These are phyloP conservation scores for Boletus pseudo-olivaceus DNA, from an alignment of 768 basidiomycete species.

Conservation along the genomic window DNA sequence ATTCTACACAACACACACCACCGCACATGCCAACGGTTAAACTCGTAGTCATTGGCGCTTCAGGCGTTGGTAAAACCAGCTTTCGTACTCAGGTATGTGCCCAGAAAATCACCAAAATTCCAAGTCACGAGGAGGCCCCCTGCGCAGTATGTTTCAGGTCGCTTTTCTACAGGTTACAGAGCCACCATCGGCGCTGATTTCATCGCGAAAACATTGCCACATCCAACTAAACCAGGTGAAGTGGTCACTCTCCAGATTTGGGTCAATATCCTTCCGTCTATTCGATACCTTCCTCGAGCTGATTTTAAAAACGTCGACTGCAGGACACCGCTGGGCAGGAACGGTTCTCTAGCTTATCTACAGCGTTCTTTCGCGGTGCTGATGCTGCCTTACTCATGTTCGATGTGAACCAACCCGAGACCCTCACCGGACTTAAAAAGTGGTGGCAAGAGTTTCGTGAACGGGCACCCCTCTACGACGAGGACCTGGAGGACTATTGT, in stretches of 20 bases:
- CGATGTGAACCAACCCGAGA: slow-evolving; percentile 66
- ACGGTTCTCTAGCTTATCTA: slow-evolving; percentile 77
- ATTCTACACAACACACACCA: slow-evolving; percentile 5
- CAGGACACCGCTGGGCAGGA: slow-evolving; percentile 89
- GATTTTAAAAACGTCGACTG: slow-evolving; percentile 1
- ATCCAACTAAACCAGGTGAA: slow-evolving; percentile 52
- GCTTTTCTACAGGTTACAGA: slow-evolving; percentile 72
- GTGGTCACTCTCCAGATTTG: slow-evolving; percentile 67
- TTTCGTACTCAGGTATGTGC: slow-evolving; percentile 63
- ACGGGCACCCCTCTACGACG: slow-evolving; percentile 62
- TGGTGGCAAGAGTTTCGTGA: slow-evolving; percentile 82
- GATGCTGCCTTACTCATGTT: slow-evolving; percentile 82
- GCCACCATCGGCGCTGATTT: slow-evolving; percentile 92
- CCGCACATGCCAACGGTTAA: slow-evolving; percentile 67
- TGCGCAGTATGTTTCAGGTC: slow-evolving; percentile 69
- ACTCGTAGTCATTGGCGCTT: slow-evolving; percentile 76
- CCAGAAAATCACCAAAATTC: background rate
- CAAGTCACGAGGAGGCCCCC: background rate
- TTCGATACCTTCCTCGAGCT: background rate
- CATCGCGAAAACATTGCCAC: slow-evolving; percentile 68
- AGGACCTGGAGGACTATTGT: slow-evolving; percentile 60
- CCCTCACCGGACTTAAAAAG: slow-evolving; percentile 53
- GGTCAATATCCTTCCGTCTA: slow-evolving; percentile 35
- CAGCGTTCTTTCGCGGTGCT: slow-evolving; percentile 82
- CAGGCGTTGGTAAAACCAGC: slow-evolving; percentile 84